phyloP scores from a whole-genome alignment of 140 eudicot species.

The Oenanthe javanica region DNA sequence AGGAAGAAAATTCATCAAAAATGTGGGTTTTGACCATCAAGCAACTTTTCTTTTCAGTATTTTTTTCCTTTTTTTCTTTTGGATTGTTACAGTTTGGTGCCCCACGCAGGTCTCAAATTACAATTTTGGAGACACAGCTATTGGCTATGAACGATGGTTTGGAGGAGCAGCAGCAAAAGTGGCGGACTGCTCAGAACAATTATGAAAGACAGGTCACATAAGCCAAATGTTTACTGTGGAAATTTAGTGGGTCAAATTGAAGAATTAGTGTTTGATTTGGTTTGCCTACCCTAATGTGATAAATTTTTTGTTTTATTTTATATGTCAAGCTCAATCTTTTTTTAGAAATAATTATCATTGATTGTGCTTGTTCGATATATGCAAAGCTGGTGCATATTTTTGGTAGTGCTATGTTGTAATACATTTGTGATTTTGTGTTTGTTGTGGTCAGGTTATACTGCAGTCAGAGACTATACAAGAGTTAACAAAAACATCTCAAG shows the following conservation, averaged over 20 bases:
- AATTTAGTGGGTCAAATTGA: neutral
- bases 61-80: neutral
- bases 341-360: too few relatives aligned
- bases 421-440: neutral
- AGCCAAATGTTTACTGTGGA: neutral
- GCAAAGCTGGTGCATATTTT: neutral
- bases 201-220: slow-evolving; percentile 77
- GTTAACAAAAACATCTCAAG: slow-evolving; percentile 88
- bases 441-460: slow-evolving; percentile 46
- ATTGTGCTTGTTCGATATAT: neutral
- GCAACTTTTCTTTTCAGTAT: neutral
- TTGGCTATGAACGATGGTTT: slow-evolving; percentile 54
- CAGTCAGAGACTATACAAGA: slow-evolving; percentile 95
- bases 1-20: slow-evolving; percentile 50
- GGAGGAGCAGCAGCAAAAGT: slow-evolving; percentile 66
- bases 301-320: neutral
- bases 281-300: neutral
- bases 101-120: slow-evolving; percentile 31
- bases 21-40: slow-evolving; percentile 11
- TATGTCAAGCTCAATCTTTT: neutral
- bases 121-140: slow-evolving; percentile 50
- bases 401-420: neutral
- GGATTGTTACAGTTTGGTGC: neutral
- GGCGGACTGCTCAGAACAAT: slow-evolving; percentile 75
- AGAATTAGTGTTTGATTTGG: neutral